A percentile compares a stretch with the other conserved stretches of the same genome.
These are phyloP conservation scores for Hagleromyces aurorensis DNA, from an alignment of 805 yeast genomes.

Conservation along the genomic window DNA sequence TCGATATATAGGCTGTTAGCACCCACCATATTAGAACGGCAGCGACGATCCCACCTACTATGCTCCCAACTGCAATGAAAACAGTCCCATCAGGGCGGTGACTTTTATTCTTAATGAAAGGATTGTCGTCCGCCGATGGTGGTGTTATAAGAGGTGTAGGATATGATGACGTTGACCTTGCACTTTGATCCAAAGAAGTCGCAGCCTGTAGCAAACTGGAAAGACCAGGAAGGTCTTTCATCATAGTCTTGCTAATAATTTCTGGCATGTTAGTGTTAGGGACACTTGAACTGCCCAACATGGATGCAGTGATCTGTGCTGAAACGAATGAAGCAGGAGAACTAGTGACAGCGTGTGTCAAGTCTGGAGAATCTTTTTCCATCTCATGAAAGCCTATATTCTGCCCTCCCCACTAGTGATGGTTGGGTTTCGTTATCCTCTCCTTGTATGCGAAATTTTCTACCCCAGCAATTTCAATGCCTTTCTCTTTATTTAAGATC, in stretches of 20 bases:
- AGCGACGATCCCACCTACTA: constrained; percentile 51
- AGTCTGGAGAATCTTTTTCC: too few species aligned
- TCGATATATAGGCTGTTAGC: constrained; percentile 40
- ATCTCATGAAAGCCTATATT: too few species aligned
- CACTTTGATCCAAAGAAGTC: constrained; percentile 5
- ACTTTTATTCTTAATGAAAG: constrained; percentile 45
- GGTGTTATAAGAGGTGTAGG: constrained; percentile 31
- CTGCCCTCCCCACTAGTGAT: too few species aligned
- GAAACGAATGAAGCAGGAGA: too few species aligned
- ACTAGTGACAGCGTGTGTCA: too few species aligned
- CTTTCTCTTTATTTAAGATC: too few species aligned
- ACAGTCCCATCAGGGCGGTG: constrained; percentile 66
- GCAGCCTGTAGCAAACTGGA: constrained; percentile 2
- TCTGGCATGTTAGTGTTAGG: constrained; percentile 1
- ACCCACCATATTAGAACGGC: constrained; percentile 47
- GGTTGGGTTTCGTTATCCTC: too few species aligned
- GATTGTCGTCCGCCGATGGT: constrained; percentile 57
- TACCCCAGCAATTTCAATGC: too few species aligned
- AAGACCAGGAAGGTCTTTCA: background rate
- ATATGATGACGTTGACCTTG: constrained; percentile 16
- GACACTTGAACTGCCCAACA: constrained; percentile 1
- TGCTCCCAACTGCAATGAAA: constrained; percentile 71
- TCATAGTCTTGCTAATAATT: constrained; percentile 1
- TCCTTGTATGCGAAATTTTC: too few species aligned
- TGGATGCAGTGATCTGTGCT: background rate